Evolutionary conservation across 495 filamentous ascomycete genomes (phyloP).

Genomic region (Neurospora tetraspora): DNA sequence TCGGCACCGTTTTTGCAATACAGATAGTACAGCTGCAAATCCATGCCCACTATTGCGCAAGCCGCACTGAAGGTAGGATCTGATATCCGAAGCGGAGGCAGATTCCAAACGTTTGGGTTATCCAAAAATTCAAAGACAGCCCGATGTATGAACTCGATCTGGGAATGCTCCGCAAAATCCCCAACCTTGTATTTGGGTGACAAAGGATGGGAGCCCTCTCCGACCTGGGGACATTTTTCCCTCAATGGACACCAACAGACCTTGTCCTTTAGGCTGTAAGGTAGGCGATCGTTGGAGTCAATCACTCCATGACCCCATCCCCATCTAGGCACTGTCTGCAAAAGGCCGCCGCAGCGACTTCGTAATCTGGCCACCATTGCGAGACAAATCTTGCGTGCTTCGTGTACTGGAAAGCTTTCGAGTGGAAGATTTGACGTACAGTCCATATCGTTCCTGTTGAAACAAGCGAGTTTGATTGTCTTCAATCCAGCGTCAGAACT

Average conservation of each 20-base stretch:
- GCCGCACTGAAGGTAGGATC: not conserved
- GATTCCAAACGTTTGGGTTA: not conserved
- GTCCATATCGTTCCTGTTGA: not conserved
- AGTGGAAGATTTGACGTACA: not conserved
- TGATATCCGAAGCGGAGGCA: not conserved
- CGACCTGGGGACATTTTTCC: not conserved
- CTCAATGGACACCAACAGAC: not conserved
- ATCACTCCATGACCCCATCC: not conserved
- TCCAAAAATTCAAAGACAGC: not conserved
- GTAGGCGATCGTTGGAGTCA: no score
- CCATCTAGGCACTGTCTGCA: not conserved
- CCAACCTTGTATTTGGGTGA: not conserved
- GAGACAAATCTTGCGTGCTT: not conserved
- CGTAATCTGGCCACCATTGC: not conserved
- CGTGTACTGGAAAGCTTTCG: not conserved
- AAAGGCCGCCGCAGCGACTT: not conserved
- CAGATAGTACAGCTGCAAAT: not conserved
- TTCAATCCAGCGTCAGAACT: no score
- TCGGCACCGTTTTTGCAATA: not conserved
- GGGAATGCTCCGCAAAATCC: not conserved
- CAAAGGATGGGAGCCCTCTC: no score
- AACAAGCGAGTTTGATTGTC: not conserved
- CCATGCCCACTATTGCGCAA: not conserved
- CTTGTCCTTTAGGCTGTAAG: no score
- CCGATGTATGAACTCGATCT: not conserved